Percentiles rank a stretch among this genome's conserved stretches.
These are phyloP conservation scores for Rhodotorula paludigena DNA, from an alignment of 768 basidiomycete genomes.

Conservation along the genomic window DNA sequence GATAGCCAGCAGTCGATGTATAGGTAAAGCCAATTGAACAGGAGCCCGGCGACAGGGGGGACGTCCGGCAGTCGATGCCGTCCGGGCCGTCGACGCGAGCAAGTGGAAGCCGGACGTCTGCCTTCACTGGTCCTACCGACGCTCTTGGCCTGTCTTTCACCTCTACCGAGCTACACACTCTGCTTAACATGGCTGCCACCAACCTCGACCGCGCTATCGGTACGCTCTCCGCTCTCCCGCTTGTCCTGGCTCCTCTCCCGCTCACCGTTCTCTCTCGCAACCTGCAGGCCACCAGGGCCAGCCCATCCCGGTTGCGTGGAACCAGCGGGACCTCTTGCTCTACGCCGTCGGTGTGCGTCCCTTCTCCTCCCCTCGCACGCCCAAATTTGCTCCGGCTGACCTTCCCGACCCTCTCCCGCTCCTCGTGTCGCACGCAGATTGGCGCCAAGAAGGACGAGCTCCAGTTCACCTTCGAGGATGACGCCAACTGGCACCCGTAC, in stretches of 20 bases:
- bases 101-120: too few relatives aligned
- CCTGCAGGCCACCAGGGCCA: constrained; percentile 24
- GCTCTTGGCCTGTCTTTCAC: background rate
- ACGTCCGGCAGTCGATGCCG: too few relatives aligned
- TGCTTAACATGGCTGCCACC: background rate
- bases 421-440: constrained; percentile 46
- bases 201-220: constrained; percentile 25
- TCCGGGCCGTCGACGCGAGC: too few relatives aligned
- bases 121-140: too few relatives aligned
- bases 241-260: background rate
- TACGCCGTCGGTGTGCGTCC: constrained; percentile 51
- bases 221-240: constrained; percentile 6
- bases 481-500: constrained; percentile 60
- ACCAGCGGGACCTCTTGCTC: constrained; percentile 70
- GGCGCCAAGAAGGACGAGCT: constrained; percentile 73
- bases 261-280: background rate
- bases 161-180: background rate
- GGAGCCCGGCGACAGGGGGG: too few relatives aligned
- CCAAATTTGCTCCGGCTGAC: background rate
- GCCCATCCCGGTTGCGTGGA: constrained; percentile 67
- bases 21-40: too few relatives aligned
- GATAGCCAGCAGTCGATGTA: too few relatives aligned
- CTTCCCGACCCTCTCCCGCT: too few relatives aligned
- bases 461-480: constrained; percentile 59
- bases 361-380: too few relatives aligned